Base-by-base conservation (phyloP, 176 grass and related monocot genomes). In the Oryza meridionalis region DNA sequence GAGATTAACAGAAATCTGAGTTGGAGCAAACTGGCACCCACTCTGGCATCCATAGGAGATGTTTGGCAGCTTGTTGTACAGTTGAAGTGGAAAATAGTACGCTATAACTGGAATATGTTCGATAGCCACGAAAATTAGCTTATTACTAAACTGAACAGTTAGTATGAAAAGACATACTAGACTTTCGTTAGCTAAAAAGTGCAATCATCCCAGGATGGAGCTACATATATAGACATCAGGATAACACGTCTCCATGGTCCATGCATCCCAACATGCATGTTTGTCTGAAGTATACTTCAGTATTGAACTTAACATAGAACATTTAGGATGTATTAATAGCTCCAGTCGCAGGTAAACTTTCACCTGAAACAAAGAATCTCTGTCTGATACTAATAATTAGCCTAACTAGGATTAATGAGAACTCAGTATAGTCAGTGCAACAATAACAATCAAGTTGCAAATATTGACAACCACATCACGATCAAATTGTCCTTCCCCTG, bases 401-500 rank as follows among this genome's bases (percentile, higher is more conserved):
- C 22, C 31, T 3, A 47, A 19, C 21, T 9, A 69, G 44, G 11
- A 53, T 33, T 43, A 43, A 43, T 32, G 53, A 21, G 19, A 55
- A 53, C 7, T 3, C 29, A 69, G 11, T 5, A 53, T 5, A 53
- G 3, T 3, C 29, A 69, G 11, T 1, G 35, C 64, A 80, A 51
- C 25, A 80, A 4, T 19, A 33, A 67, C 49, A 67, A 49, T 25
- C 9, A 27, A 12, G 2, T 12, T 68, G 26, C 32, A 69, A 80
- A n/a, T 68, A 69, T 69, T 80, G 26, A 69, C 11, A 47, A 47
- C 1, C 33, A 35, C 78, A 69, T 53, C 65, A 53, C 78, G 13
- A 53, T 69, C 78, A 17, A 12, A 69, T 33, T 37, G 62, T n/a
- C 77, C 63, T 79, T 79, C 63, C 42, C 43, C 29, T 11, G n/a